phyloP scores from a whole-genome alignment of 176 grass and related monocot genomes.

The Puccinellia tenuiflora region DNA sequence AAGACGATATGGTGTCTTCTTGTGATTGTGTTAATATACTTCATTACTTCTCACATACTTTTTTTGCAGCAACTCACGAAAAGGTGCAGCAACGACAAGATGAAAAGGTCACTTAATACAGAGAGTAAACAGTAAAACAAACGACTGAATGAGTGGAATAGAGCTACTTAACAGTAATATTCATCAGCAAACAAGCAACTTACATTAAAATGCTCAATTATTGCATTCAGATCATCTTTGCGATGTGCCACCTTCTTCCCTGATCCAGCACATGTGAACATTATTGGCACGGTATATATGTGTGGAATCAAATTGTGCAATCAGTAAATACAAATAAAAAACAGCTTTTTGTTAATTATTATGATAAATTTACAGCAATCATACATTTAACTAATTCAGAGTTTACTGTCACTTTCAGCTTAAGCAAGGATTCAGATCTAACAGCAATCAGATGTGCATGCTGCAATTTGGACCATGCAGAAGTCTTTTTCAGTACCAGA shows the following conservation, averaged over 20 bases:
- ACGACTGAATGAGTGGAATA: neutral
- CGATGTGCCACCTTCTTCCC: conserved; percentile 77
- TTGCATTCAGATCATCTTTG: conserved; percentile 72
- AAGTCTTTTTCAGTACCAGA: neutral
- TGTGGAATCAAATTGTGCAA: conserved; percentile 1
- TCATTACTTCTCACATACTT: neutral
- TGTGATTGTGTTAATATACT: neutral
- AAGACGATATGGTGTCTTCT: neutral
- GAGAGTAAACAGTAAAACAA: neutral
- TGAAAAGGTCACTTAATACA: neutral
- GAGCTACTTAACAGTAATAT: neutral
- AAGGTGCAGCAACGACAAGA: neutral
- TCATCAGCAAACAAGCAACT: conserved; percentile 37
- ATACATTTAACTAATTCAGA: neutral
- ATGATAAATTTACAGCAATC: neutral
- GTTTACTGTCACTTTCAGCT: neutral
- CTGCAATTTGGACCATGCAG: neutral
- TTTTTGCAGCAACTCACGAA: neutral
- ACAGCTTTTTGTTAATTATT: neutral
- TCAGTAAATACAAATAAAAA: conserved; percentile 1
- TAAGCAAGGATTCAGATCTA: neutral
- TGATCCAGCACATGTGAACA: conserved; percentile 28
- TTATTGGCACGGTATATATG: conserved; percentile 14
- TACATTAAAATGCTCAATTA: conserved; percentile 92
- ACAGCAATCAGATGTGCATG: neutral